Base-by-base conservation (phyloP, 2,329 filamentous ascomycete genomes). In the Ambrosiella cleistominuta region DNA sequence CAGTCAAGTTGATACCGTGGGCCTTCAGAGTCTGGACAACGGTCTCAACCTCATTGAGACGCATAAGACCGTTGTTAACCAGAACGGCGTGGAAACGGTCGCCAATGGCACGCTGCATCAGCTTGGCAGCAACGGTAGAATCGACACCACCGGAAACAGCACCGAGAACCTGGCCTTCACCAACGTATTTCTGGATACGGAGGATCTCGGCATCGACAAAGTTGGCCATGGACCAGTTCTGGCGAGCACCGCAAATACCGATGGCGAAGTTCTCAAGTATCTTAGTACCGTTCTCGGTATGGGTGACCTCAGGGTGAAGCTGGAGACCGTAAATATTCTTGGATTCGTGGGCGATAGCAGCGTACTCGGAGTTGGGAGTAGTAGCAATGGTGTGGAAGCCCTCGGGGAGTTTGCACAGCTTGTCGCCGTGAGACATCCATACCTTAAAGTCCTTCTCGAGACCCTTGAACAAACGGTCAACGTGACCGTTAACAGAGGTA, bases 401-500 rank as follows among this genome's bases (percentile, higher is more conserved):
- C 40, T 83, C 73, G 7, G 90, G 90, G 44, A 95, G 74, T 58
- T 77, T 73, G 44, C 77, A 77, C 9, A 97, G 78, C 75, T 95
- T 95, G 71, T 96, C 89, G 60, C 82, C 83, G 68, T 97, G 91
- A 63, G 80, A 86, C 90, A 96, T 96, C 77, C 80, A 91, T 12
- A 87, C 74, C 66, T 54, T 44, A 56, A 62, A 57, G 44, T 59
- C 59, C 11, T 86, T 82, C 60, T 82, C 84, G 9, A 95, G 67
- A 13, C 82, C 87, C 36, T 80, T 75, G 69, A 96, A 96, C 19
- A 97, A 80, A 53, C 78, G 76, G 68, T 95, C 85, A 64, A 86
- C 82, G 65, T 88, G 82, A 53, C 73, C 68, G 62, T 74, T 71
- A 54, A 75, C 73, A 62, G 77, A 77, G 61, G 80, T 72, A 38